phyloP scores from a whole-genome alignment of 176 grass and related monocot genomes.

The Eremochloa ophiuroides region DNA sequence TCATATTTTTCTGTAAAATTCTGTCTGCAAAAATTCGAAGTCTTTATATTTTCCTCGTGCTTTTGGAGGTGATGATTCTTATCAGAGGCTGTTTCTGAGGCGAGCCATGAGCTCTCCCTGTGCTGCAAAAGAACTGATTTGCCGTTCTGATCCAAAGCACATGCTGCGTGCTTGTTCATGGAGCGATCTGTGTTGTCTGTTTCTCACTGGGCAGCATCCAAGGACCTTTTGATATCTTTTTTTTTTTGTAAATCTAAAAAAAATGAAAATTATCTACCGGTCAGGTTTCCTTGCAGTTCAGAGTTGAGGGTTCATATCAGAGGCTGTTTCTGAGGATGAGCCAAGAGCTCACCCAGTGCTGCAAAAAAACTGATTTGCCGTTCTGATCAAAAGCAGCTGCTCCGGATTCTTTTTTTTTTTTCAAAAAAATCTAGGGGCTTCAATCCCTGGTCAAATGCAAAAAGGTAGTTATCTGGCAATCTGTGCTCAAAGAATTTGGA shows the following conservation, averaged over 20 bases:
- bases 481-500: neutral
- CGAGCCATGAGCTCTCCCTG: neutral
- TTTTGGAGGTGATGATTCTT: conserved; percentile 30
- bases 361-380: conserved; percentile 43
- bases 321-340: conserved; percentile 44
- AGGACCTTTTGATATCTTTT: neutral
- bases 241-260: neutral
- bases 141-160: conserved; percentile 31
- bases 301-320: conserved; percentile 30
- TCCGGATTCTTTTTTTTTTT: neutral
- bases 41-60: neutral
- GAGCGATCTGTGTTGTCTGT: neutral
- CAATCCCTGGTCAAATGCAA: neutral
- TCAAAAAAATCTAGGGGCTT: neutral
- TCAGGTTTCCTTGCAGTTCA: neutral
- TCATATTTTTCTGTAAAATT: neutral
- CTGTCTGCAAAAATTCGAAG: neutral
- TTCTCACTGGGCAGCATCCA: neutral
- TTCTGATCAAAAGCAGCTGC: conserved; percentile 6
- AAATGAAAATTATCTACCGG: neutral
- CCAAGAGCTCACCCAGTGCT: conserved; percentile 9
- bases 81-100: conserved; percentile 49
- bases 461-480: neutral
- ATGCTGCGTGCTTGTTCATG: neutral
- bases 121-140: conserved; percentile 45